phyloP scores from a whole-genome alignment of 2,329 filamentous ascomycete genomes.

The Penicillium nordicum region DNA sequence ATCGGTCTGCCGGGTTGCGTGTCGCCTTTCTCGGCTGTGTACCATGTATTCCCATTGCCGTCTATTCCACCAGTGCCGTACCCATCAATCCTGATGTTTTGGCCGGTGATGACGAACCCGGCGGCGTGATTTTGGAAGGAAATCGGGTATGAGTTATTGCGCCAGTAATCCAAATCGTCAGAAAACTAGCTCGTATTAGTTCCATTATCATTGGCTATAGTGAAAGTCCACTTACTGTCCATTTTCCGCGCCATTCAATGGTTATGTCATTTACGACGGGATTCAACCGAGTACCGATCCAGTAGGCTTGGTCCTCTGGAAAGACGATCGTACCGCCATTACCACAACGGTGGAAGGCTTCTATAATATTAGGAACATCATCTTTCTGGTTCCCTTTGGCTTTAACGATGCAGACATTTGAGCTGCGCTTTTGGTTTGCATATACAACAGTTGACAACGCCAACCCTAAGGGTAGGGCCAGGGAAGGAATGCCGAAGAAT shows the following conservation, averaged over 20 bases:
- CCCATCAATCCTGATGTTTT: slow-evolving; percentile 52
- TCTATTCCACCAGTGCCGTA: slow-evolving; percentile 53
- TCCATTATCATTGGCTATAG: not conserved
- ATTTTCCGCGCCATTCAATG: slow-evolving; percentile 52
- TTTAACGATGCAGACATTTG: slow-evolving; percentile 39
- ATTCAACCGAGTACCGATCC: slow-evolving; percentile 51
- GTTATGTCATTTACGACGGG: slow-evolving; percentile 49
- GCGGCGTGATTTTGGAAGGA: slow-evolving; percentile 57
- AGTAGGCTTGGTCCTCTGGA: slow-evolving; percentile 50
- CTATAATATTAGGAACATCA: slow-evolving; percentile 42
- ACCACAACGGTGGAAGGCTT: slow-evolving; percentile 41
- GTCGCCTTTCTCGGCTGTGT: slow-evolving; percentile 46
- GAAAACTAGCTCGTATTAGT: slow-evolving; percentile 39
- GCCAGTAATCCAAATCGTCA: slow-evolving; percentile 54
- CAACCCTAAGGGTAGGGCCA: slow-evolving; percentile 1
- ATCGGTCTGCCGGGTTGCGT: slow-evolving; percentile 54
- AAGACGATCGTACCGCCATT: slow-evolving; percentile 49
- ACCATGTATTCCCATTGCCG: slow-evolving; percentile 56
- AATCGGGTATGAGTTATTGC: slow-evolving; percentile 52
- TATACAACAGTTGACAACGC: slow-evolving; percentile 6
- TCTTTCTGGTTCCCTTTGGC: slow-evolving; percentile 38
- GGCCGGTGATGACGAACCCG: slow-evolving; percentile 51
- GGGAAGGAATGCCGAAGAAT: not conserved
- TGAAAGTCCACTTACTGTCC: not conserved
- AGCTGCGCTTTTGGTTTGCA: slow-evolving; percentile 3